Evolutionary conservation across 2,329 filamentous ascomycete genomes (phyloP).

Genomic region (Lachnellula arida): DNA sequence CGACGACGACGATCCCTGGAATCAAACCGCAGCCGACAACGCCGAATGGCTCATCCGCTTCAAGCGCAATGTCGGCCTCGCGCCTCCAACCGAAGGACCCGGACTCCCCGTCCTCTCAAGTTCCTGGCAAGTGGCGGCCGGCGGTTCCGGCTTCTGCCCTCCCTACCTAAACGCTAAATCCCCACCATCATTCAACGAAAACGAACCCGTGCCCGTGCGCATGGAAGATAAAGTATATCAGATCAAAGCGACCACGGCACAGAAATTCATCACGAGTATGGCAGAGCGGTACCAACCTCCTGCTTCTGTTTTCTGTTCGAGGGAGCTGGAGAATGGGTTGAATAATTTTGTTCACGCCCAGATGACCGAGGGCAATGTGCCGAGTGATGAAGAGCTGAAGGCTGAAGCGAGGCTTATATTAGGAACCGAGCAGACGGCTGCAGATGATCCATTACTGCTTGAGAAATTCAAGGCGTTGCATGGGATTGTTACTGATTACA

Average conservation of each 20-base stretch:
- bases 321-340: conserved; percentile 53
- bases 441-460: conserved; percentile 49
- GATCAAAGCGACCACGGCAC: conserved; percentile 41
- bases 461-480: conserved; percentile 42
- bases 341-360: conserved; percentile 43
- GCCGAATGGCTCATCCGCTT: conserved; percentile 59
- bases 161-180: conserved; percentile 47
- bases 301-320: conserved; percentile 51
- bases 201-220: conserved; percentile 21
- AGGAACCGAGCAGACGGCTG: conserved; percentile 43
- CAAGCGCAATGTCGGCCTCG: conserved; percentile 53
- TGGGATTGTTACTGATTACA: conserved; percentile 2
- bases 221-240: conserved; percentile 36
- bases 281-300: conserved; percentile 41
- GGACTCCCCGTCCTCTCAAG: conserved; percentile 39
- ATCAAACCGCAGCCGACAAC: conserved; percentile 60
- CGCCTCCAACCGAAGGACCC: conserved; percentile 44
- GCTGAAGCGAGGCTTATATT: conserved; percentile 46
- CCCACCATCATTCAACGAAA: conserved; percentile 34
- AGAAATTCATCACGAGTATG: conserved; percentile 45
- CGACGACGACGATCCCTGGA: conserved; percentile 62
- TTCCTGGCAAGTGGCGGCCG: conserved; percentile 45
- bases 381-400: conserved; percentile 44
- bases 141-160: conserved; percentile 51
- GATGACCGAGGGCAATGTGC: conserved; percentile 39